phyloP scores from a whole-genome alignment of 192 early-diverging fungal genomes.

The Gorgonomyces haynaldii region DNA sequence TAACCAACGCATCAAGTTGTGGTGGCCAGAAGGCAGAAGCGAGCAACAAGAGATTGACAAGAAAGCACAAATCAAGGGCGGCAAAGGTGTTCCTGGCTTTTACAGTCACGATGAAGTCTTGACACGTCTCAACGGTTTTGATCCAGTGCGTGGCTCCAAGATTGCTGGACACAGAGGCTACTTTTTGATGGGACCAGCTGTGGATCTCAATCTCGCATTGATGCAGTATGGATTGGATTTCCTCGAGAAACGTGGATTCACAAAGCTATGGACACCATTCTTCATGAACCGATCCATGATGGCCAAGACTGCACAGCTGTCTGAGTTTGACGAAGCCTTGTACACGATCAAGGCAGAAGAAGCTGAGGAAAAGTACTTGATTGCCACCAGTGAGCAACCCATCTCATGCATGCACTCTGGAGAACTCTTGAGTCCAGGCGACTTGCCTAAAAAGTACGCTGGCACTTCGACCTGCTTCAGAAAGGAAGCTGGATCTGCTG shows the following conservation, averaged over 20 bases:
- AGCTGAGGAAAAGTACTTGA: constrained; percentile 71
- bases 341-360: constrained; percentile 67
- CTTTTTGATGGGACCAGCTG: constrained; percentile 88
- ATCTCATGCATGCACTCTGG: constrained; percentile 91
- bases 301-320: constrained; percentile 97
- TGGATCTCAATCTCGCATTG: constrained; percentile 92
- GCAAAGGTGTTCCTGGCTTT: constrained; percentile 42
- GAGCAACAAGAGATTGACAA: constrained; percentile 25
- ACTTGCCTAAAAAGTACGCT: constrained; percentile 82
- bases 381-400: constrained; percentile 98
- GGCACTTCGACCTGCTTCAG: constrained; percentile 99
- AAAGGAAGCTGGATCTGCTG: constrained; percentile 96
- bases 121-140: constrained; percentile 79
- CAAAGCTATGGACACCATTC: constrained; percentile 93
- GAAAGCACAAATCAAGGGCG: constrained; percentile 26
- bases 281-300: constrained; percentile 96
- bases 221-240: constrained; percentile 94
- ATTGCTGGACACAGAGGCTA: constrained; percentile 99
- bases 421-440: constrained; percentile 91
- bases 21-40: constrained; percentile 39
- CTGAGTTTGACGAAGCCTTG: constrained; percentile 95
- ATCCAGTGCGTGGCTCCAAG: constrained; percentile 78
- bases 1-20: constrained; percentile 30
- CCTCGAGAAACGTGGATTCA: constrained; percentile 67
- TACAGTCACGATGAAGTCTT: constrained; percentile 85